Evolutionary conservation across 2,329 filamentous ascomycete species (phyloP).

Genomic region (Cryphonectria carpinicola): DNA sequence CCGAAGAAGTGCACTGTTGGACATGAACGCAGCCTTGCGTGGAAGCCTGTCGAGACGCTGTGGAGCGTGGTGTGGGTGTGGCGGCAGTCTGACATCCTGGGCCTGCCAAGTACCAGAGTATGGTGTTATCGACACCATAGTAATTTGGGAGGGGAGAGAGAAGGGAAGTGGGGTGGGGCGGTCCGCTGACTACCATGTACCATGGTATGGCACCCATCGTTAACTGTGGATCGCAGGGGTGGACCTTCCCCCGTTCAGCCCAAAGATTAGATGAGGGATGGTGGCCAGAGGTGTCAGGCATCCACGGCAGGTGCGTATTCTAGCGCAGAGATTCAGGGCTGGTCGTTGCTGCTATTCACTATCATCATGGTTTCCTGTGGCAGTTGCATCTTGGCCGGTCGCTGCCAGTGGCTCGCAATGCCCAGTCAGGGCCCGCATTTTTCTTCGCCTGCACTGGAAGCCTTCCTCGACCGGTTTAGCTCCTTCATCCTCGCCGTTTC

Average conservation of each 20-base stretch:
- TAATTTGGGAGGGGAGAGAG: background rate
- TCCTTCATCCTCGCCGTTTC: slow-evolving; percentile 13
- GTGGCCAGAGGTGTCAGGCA: background rate
- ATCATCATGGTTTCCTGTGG: background rate
- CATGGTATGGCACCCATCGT: background rate
- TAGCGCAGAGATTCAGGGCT: background rate
- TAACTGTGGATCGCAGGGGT: background rate
- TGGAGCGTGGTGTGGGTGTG: background rate
- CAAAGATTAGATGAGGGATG: background rate
- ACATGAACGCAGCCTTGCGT: slow-evolving; percentile 10
- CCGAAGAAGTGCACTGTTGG: background rate
- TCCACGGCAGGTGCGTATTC: background rate
- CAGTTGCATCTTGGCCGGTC: background rate
- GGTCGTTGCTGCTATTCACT: background rate
- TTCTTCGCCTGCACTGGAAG: slow-evolving; percentile 20
- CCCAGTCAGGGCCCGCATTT: slow-evolving; percentile 4
- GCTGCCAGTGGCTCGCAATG: background rate
- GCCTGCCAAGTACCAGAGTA: slow-evolving; percentile 5
- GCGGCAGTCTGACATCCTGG: background rate
- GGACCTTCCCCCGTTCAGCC: background rate
- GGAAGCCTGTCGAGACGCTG: background rate
- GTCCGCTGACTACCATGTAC: background rate
- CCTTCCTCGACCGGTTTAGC: slow-evolving; percentile 18
- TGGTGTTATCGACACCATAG: background rate
- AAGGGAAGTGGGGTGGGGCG: background rate